Evolutionary conservation across 2,329 filamentous ascomycete genomes (phyloP), one percentile per base, ranked within the genome.

Genomic region (Zelopaecilomyces penicillatus): DNA sequence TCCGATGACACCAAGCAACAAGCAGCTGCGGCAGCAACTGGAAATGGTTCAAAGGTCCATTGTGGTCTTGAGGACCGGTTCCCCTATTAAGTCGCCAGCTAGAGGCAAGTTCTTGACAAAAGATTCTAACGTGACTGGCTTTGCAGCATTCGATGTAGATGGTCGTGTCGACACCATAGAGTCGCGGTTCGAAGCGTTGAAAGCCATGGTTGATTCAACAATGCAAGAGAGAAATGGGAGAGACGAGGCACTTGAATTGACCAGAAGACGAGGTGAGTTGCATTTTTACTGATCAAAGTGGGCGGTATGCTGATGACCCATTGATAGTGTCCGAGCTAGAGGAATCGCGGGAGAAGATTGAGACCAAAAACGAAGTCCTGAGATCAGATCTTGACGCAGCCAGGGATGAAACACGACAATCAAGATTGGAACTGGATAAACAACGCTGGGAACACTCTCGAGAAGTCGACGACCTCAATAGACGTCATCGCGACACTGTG

Each of bases 131-230:
- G 67, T 76, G 52, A 74, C 69, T 55, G 65, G 61, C 31, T 78
- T 71, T 65, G 51, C 76, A 87, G 85, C 77, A 57, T 91, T 84
- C 76, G 88, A 96, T 61, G 80, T 89, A 53, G 83, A 89, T 55
- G 78, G 78, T 49, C 80, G 83, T 52, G 76, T 96, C 53, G 81
- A 82, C 50, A 76, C 81, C 48, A 83, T 96, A 66, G 87, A 95
- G 56, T 71, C 73, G 12, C 75, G 91, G 56, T 88, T 88, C 59
- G 74, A 76, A 39, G 71, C 76, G 47, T 72, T 97, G 50, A 83
- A 84, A 57, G 75, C 83, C 46, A 82, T 85, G 51, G 80, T 96
- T 59, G 80, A 80, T 47, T 75, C 75, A 30, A 82, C 85, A 26
- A 74, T 83, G 8, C 76, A 75, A 35, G 82, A 87, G 44, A 82